These are phyloP conservation scores for Martiniozyma abietophila DNA, from an alignment of 805 yeast species.

Conservation along the genomic window DNA sequence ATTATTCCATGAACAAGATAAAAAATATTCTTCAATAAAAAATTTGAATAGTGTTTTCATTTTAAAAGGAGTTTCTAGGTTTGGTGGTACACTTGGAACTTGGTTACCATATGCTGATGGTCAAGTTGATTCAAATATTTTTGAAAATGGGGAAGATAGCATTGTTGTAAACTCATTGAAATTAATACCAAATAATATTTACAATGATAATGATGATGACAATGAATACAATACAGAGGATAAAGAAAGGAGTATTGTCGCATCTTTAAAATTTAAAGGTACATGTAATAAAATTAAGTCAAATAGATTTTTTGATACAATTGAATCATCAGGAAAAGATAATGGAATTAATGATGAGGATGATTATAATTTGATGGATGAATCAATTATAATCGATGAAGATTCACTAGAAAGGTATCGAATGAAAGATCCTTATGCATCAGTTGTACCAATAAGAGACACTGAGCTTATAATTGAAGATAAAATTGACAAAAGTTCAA, in stretches of 20 bases:
- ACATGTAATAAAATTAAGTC: conserved; percentile 30
- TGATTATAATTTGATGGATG: conserved; percentile 6
- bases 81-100: conserved; percentile 52
- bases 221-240: conserved; percentile 6
- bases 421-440: conserved; percentile 32
- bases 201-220: conserved; percentile 10
- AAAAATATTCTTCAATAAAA: conserved; percentile 29
- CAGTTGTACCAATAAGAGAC: conserved; percentile 50
- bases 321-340: neutral
- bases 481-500: neutral
- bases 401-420: conserved; percentile 6
- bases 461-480: conserved; percentile 33
- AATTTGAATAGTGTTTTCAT: conserved; percentile 50
- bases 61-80: conserved; percentile 53
- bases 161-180: conserved; percentile 26
- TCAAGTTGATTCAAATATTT: conserved; percentile 54
- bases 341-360: conserved; percentile 8
- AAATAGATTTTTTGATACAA: conserved; percentile 12
- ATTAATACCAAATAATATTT: conserved; percentile 20
- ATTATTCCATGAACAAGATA: conserved; percentile 31
- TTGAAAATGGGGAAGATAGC: conserved; percentile 38
- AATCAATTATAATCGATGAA: conserved; percentile 5
- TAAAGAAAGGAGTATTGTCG: conserved; percentile 30
- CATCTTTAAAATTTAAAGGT: conserved; percentile 59
- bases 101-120: conserved; percentile 72